Percentiles rank a stretch among this genome's conserved stretches.
These are phyloP conservation scores for Limnanthes douglasii DNA, from an alignment of 345 rosid species.

Conservation along the genomic window DNA sequence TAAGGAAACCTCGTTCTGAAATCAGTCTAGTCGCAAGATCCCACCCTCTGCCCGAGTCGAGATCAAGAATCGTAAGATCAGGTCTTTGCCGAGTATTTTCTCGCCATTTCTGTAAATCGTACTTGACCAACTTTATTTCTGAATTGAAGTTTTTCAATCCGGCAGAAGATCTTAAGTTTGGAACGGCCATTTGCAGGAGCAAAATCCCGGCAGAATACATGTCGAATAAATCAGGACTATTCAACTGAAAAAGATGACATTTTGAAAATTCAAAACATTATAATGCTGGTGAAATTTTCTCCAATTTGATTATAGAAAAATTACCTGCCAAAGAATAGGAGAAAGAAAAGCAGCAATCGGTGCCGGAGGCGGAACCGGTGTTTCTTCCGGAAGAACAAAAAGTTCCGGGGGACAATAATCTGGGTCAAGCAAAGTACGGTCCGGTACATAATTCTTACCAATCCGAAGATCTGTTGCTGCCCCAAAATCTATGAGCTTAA, in stretches of 20 bases:
- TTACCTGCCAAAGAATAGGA: slow-evolving; percentile 87
- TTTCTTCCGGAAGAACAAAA: slow-evolving; percentile 87
- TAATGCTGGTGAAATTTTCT: no score
- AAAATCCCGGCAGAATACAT: slow-evolving; percentile 84
- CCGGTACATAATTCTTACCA: slow-evolving; percentile 81
- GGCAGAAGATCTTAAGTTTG: slow-evolving; percentile 44
- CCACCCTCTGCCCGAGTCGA: slow-evolving; percentile 96
- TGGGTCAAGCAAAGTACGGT: slow-evolving; percentile 66
- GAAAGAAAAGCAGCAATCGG: slow-evolving; percentile 88
- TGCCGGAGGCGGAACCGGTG: slow-evolving; percentile 90
- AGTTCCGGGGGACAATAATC: slow-evolving; percentile 90
- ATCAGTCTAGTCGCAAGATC: slow-evolving; percentile 75
- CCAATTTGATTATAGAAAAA: background rate
- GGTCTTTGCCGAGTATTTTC: slow-evolving; percentile 53
- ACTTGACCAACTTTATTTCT: slow-evolving; percentile 39
- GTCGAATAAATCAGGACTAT: slow-evolving; percentile 92
- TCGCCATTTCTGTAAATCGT: slow-evolving; percentile 73
- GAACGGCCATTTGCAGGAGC: slow-evolving; percentile 90
- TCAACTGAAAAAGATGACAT: slow-evolving; percentile 44
- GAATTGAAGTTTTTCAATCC: slow-evolving; percentile 72
- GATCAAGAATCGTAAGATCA: slow-evolving; percentile 64
- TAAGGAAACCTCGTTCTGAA: slow-evolving; percentile 61
- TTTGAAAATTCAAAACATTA: no score
- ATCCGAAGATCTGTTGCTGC: slow-evolving; percentile 95
- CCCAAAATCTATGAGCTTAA: slow-evolving; percentile 93